Evolutionary conservation across 768 basidiomycete species (phyloP).

Genomic region (Leccinum truebloodii): DNA sequence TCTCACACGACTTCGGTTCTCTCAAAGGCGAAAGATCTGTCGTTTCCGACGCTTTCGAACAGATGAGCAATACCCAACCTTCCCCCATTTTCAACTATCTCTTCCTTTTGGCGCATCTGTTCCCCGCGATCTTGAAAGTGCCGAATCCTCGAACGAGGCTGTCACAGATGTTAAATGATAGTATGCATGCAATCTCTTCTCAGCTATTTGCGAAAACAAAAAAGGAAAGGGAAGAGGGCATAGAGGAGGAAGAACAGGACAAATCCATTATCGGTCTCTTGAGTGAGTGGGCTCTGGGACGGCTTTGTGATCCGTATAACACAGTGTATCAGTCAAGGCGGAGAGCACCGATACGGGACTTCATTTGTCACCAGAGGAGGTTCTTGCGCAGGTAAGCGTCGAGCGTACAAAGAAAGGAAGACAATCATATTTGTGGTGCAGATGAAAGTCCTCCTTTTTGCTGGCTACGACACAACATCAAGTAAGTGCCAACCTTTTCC

Average conservation of each 20-base stretch:
- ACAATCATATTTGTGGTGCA: background rate
- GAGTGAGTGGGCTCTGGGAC: conserved; percentile 23
- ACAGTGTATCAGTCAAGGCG: conserved; percentile 35
- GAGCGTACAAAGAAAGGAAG: background rate
- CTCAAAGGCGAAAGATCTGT: conserved; percentile 34
- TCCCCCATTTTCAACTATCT: conserved; percentile 20
- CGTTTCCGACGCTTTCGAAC: conserved; percentile 22
- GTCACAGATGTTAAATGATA: conserved; percentile 29
- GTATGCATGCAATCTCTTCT: conserved; percentile 35
- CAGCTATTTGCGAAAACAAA: conserved; percentile 35
- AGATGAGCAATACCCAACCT: conserved; percentile 25
- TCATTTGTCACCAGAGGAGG: conserved; percentile 41
- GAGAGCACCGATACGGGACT: conserved; percentile 33
- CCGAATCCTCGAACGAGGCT: conserved; percentile 33
- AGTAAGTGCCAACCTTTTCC: conserved; percentile 21
- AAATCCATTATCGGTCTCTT: conserved; percentile 42
- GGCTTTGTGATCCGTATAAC: background rate
- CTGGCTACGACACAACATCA: conserved; percentile 46
- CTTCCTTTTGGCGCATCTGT: conserved; percentile 29
- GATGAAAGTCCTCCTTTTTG: conserved; percentile 41
- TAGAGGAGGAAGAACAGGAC: conserved; percentile 31
- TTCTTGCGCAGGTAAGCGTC: conserved; percentile 33
- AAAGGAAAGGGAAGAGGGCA: conserved; percentile 32
- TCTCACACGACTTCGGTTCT: conserved; percentile 48
- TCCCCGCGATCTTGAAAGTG: conserved; percentile 34